Evolutionary conservation across 2,329 filamentous ascomycete genomes (phyloP).

Genomic region (Aspergillus caelatus): DNA sequence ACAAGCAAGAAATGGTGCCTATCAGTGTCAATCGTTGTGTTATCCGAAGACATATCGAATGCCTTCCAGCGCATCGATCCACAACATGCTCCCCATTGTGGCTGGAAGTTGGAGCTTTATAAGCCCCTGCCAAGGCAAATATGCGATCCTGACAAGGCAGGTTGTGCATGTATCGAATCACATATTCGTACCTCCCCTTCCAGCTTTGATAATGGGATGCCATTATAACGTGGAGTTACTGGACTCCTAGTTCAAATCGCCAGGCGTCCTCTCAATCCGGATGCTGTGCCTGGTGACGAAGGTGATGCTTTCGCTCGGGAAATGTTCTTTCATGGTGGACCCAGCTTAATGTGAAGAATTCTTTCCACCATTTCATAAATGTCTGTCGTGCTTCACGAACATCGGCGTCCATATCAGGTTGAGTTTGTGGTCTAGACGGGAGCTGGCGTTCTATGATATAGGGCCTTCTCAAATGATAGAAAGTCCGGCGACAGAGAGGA

Average conservation of each 20-base stretch:
- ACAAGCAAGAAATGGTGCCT: no score
- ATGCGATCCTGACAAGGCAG: background rate
- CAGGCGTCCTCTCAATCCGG: background rate
- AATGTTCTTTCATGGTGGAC: background rate
- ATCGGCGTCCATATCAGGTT: background rate
- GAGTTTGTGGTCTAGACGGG: background rate
- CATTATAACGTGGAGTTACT: background rate
- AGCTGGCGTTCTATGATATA: background rate
- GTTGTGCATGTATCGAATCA: background rate
- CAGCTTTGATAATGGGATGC: background rate
- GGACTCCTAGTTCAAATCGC: background rate
- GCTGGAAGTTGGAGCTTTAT: background rate
- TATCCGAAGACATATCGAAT: no score
- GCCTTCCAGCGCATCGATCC: background rate
- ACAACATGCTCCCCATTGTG: background rate
- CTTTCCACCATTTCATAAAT: background rate
- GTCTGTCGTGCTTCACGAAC: background rate
- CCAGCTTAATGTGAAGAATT: background rate
- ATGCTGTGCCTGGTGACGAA: background rate
- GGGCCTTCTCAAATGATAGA: background rate
- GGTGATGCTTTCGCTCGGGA: background rate
- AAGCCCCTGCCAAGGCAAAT: background rate
- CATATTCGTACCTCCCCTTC: background rate
- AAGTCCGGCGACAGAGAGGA: conserved; percentile 1
- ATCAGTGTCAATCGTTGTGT: no score